A percentile compares a stretch with the other conserved stretches of the same genome.
Conservation (phyloP, 2,329 filamentous ascomycete species). For the Colletotrichum liaoningense region DNA sequence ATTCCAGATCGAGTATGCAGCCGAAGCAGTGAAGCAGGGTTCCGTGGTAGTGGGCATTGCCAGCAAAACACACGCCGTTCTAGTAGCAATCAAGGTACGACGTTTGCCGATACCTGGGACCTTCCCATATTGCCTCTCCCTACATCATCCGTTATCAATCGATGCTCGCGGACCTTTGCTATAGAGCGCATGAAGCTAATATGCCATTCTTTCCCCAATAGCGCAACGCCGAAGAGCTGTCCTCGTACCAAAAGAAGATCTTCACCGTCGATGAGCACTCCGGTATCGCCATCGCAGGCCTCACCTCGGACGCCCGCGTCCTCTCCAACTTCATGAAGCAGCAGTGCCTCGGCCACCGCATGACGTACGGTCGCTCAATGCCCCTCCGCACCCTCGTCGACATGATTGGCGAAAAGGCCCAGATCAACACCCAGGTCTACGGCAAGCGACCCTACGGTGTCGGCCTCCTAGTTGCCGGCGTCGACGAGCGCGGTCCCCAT, state of each 20-base stretch:
- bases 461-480: conserved; percentile 89
- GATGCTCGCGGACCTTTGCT: background rate
- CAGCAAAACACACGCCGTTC: conserved; percentile 97
- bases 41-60: conserved; percentile 97
- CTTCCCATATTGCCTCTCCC: background rate
- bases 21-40: conserved; percentile 98
- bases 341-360: conserved; percentile 93
- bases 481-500: conserved; percentile 94
- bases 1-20: conserved; percentile 99
- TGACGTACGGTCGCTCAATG: conserved; percentile 95
- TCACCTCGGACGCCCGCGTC: conserved; percentile 97
- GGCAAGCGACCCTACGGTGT: conserved; percentile 97
- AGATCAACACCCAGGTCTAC: conserved; percentile 98
- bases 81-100: conserved; percentile 93
- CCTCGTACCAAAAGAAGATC: conserved; percentile 99
- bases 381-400: conserved; percentile 89
- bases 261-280: conserved; percentile 96
- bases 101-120: background rate
- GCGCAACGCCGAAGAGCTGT: conserved; percentile 99
- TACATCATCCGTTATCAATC: background rate
- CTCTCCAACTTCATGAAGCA: conserved; percentile 99
- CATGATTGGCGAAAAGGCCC: conserved; percentile 95
- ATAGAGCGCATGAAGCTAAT: conserved; percentile 8
- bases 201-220: conserved; percentile 49
- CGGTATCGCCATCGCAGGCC: conserved; percentile 93